Evolutionary conservation across 169 alveolate genomes (phyloP).

Genomic region (Miamiensis avidus): DNA sequence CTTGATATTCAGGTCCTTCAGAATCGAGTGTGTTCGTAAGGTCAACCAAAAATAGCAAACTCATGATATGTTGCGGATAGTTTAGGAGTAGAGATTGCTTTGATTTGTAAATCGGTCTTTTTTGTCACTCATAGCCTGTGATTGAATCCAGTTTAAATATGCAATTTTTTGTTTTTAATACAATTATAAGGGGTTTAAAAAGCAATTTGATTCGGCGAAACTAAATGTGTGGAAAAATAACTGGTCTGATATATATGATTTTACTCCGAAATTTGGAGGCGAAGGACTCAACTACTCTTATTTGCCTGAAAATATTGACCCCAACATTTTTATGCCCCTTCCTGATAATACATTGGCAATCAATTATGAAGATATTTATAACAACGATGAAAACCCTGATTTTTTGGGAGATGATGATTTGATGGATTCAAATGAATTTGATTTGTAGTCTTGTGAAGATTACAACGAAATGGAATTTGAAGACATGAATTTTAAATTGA

Average conservation of each 20-base stretch:
- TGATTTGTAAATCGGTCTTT: conserved; percentile 41
- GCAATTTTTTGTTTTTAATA: conserved; percentile 47
- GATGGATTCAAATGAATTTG: background rate
- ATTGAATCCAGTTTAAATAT: conserved; percentile 49
- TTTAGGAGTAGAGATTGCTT: conserved; percentile 45
- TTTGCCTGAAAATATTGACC: conserved; percentile 32
- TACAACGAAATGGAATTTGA: background rate
- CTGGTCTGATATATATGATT: conserved; percentile 45
- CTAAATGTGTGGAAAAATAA: conserved; percentile 41
- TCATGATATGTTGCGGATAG: conserved; percentile 43
- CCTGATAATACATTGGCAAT: background rate
- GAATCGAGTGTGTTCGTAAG: conserved; percentile 51
- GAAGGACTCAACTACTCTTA: conserved; percentile 41
- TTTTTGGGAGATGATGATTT: background rate
- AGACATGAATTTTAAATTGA: no score
- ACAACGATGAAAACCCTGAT: background rate
- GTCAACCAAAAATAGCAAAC: conserved; percentile 40
- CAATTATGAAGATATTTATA: background rate
- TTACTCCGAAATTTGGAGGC: conserved; percentile 38
- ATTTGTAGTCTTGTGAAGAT: background rate
- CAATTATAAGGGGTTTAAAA: conserved; percentile 44
- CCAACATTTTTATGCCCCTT: background rate
- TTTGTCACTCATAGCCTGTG: conserved; percentile 52
- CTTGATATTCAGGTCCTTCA: conserved; percentile 30
- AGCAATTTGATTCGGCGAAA: conserved; percentile 39